Evolutionary conservation across 129 eudicot genomes (phyloP).

Genomic region (Ambrosia trifida): DNA sequence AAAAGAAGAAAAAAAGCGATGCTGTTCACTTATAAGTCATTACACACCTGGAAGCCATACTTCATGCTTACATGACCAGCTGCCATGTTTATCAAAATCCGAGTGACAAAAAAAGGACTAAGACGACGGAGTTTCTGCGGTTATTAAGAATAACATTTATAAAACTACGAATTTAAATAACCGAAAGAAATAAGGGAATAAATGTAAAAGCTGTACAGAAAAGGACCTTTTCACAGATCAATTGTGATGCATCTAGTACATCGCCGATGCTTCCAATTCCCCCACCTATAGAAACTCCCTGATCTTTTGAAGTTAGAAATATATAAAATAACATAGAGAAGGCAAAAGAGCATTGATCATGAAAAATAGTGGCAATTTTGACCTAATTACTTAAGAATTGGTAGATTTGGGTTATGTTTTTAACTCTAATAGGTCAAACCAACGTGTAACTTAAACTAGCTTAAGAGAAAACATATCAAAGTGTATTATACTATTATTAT

Average conservation of each 20-base stretch:
- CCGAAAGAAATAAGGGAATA: neutral
- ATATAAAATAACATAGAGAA: constrained; percentile 19
- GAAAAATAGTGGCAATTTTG: neutral
- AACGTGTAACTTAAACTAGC: neutral
- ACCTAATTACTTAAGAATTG: neutral
- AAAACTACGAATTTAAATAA: neutral
- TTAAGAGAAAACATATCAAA: neutral
- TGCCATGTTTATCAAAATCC: constrained; percentile 97
- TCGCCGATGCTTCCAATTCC: constrained; percentile 96
- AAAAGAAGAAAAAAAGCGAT: neutral
- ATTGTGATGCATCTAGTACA: constrained; percentile 84
- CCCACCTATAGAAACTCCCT: constrained; percentile 98
- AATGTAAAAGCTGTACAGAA: neutral
- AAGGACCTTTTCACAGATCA: constrained; percentile 85
- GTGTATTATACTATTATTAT: neutral
- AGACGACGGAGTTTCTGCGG: constrained; percentile 76
- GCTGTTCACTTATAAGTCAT: neutral
- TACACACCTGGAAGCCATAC: constrained; percentile 92
- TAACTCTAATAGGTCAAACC: neutral
- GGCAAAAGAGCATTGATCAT: neutral
- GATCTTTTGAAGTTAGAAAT: constrained; percentile 45
- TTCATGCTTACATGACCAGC: constrained; percentile 99
- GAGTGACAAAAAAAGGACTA: constrained; percentile 92
- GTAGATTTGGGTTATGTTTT: neutral
- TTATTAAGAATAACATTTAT: constrained; percentile 7